Percentiles rank a stretch among this genome's conserved stretches.
phyloP scores from a whole-genome alignment of 129 eudicot species.

The Scalesia atractyloides region DNA sequence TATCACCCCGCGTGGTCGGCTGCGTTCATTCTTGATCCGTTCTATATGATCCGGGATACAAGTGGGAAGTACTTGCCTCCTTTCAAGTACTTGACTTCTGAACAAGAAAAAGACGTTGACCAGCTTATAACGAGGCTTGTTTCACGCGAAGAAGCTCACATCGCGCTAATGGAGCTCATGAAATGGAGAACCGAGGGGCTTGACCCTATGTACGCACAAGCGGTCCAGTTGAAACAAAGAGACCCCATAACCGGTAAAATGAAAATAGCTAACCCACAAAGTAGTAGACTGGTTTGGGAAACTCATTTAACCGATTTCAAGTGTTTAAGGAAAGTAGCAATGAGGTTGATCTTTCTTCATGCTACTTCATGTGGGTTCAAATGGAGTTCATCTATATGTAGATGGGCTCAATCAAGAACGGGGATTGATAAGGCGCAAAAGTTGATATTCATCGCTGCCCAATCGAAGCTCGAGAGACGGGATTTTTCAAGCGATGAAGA shows the following conservation, averaged over 20 bases:
- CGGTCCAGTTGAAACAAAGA: conserved; percentile 87
- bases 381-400: conserved; percentile 56
- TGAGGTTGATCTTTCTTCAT: conserved; percentile 84
- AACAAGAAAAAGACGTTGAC: conserved; percentile 93
- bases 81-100: conserved; percentile 73
- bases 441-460: conserved; percentile 82
- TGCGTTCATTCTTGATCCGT: conserved; percentile 86
- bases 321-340: conserved; percentile 79
- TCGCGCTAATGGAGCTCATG: conserved; percentile 94
- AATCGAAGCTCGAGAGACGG: conserved; percentile 67
- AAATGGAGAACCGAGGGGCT: conserved; percentile 98
- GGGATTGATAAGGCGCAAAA: conserved; percentile 83
- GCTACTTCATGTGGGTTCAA: conserved; percentile 88
- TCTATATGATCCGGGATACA: conserved; percentile 67
- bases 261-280: conserved; percentile 93
- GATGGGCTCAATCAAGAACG: conserved; percentile 68
- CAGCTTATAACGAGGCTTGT: conserved; percentile 82
- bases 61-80: conserved; percentile 95
- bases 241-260: conserved; percentile 80
- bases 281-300: conserved; percentile 96
- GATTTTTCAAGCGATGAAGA: conserved; percentile 65
- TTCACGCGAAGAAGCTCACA: conserved; percentile 82
- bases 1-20: conserved; percentile 99
- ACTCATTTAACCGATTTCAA: conserved; percentile 82
- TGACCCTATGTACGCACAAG: conserved; percentile 93